Base-by-base conservation (phyloP, 371 early-diverging fungal species). In the Catenaria anguillulae region DNA sequence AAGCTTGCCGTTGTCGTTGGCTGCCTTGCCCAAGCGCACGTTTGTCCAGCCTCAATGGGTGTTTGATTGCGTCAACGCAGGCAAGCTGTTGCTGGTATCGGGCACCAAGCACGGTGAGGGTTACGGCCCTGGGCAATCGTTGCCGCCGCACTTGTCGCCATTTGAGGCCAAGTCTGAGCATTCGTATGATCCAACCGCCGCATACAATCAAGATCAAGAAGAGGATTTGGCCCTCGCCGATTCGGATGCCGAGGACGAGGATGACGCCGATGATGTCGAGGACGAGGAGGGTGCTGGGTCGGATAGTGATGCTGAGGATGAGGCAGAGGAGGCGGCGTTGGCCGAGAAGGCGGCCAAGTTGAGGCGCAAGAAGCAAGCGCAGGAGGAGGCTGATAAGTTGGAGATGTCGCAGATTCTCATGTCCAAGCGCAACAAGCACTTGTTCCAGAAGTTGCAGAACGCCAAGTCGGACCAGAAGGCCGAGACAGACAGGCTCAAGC, bases 31-130 rank as follows among this genome's bases (percentile, higher is more conserved):
- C 19, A 70, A 74, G 40, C 84, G 94, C 67, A 76, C 74, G n/a
- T 95, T 91, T 67, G 79, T 96, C 34, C 98, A 96, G 74, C 98
- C 98, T n/a, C 98, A 97, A 72, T 97, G 95, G 95, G 78, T 93
- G 8, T 94, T 87, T 67, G 98, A 97, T 70, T 86, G 83, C 67
- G 79, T 95, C 68, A 97, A 97, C 64, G 86, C 90, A 34, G 77
- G 80, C 26, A 81, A 81, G 62, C 69, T 95, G 55, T 66, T 96
- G 46, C 73, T 76, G 46, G 67, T 83, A 2, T 75, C 75, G n/a
- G 73, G 77, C 12, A 93, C 94, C 67, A 33, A 24, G 31, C 73
- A 76, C 55, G 67, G 82, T 2, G 76, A 75, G 29, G 73, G 77
- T 10, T 97, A 96, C 67, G 80, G 78, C 55, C 84, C 87, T n/a